Evolutionary conservation across 768 basidiomycete species (phyloP), one percentile per base, ranked within the genome.

Genomic region (Termitomyces bulborhizus): DNA sequence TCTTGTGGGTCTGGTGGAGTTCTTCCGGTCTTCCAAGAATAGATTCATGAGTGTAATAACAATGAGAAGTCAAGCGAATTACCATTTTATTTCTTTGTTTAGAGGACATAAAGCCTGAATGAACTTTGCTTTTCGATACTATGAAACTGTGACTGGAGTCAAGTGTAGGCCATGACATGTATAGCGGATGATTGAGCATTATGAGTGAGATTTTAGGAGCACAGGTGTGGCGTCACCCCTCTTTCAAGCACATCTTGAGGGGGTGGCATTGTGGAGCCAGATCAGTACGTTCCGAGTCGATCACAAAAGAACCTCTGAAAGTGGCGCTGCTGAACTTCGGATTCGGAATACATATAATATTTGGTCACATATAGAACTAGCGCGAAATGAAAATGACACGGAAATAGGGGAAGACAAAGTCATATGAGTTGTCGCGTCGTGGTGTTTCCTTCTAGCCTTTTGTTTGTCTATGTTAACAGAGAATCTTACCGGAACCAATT

Each of bases 391-490:
- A 21, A 21, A 21, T 21, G 21, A 21, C 2, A 21, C 21, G 21
- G 21, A 21, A 26, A 29, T 27, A 5, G 1, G 6, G 18, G 7
- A 41, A 32, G 40, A 8, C 39, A 15, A 40, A 41, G 40, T 32
- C 13, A 3, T 36, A 1, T 15, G 9, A 34, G 2, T 9, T 4
- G 31, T 36, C 21, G 21, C 34, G 12, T 13, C 34, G 34, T 34
- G 34, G 34, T 26, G 15, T 24, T n/a, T 18, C 15, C 21, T 4
- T 51, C 52, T 34, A 6, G 5, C 13, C 8, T 26, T 36, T 48
- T 60, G 34, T 29, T 60, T 60, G 55, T 44, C 29, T 15, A 6
- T 57, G 43, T 56, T 59, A 24, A 21, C 27, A 21, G 3, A n/a
- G 12, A 32, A 36, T 12, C 15, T 27, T 45, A 43, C 15, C 41